phyloP scores from a whole-genome alignment of 768 basidiomycete genomes.

The Auriculariales sp. region DNA sequence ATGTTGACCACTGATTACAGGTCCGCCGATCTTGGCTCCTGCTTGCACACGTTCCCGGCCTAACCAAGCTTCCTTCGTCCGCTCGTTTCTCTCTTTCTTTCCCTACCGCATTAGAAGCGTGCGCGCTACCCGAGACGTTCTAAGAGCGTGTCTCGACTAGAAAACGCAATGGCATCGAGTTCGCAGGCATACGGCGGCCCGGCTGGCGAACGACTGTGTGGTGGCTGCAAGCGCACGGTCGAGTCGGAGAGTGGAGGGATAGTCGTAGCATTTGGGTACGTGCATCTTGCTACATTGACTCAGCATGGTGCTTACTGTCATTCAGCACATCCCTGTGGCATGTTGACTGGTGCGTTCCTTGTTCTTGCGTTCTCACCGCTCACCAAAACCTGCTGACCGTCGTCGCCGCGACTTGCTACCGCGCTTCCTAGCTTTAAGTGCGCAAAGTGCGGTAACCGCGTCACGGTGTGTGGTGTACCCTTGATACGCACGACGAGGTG shows the following conservation, averaged over 20 bases:
- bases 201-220: conserved; percentile 59
- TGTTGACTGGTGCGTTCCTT: conserved; percentile 43
- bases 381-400: neutral
- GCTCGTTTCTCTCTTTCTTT: no score
- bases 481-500: conserved; percentile 14
- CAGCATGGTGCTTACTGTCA: neutral
- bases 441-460: conserved; percentile 84
- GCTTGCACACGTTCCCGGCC: no score
- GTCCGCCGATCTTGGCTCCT: no score
- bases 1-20: no score
- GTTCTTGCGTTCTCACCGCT: conserved; percentile 2
- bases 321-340: conserved; percentile 86
- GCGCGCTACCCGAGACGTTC: no score
- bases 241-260: conserved; percentile 72
- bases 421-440: conserved; percentile 60
- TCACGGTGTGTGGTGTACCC: conserved; percentile 25
- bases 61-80: no score
- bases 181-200: neutral
- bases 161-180: no score
- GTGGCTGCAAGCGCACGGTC: conserved; percentile 70
- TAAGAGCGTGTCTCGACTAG: no score
- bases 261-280: conserved; percentile 92
- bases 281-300: conserved; percentile 7
- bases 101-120: no score
- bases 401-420: conserved; percentile 3